A percentile compares a stretch with the other conserved stretches of the same genome.
Conservation (phyloP, 352 stramenopile species). For the Globisporangium perplexum region DNA sequence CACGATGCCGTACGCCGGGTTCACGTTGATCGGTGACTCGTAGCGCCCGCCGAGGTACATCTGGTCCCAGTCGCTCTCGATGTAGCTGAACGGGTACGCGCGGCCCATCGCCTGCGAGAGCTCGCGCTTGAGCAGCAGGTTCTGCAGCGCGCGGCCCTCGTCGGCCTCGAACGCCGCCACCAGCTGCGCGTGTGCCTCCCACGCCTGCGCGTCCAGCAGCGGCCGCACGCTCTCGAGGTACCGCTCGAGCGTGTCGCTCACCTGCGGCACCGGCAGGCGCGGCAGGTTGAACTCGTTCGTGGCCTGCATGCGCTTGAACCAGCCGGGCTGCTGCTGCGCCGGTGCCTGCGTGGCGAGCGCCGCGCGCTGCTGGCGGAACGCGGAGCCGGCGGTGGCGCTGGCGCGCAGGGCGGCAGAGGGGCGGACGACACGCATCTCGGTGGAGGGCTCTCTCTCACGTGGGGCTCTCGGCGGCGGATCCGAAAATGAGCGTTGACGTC, state of each 20-base stretch:
- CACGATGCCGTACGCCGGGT: constrained; percentile 82
- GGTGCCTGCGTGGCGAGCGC: constrained; percentile 14
- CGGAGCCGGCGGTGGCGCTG: no score
- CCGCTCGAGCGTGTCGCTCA: constrained; percentile 86
- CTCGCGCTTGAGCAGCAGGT: constrained; percentile 61
- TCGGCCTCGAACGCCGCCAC: constrained; percentile 46
- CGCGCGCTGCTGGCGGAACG: constrained; percentile 1
- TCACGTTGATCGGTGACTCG: constrained; percentile 89
- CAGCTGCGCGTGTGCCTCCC: constrained; percentile 56
- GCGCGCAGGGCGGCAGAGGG: constrained; percentile 1
- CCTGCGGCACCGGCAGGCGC: constrained; percentile 81
- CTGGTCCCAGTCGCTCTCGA: constrained; percentile 89
- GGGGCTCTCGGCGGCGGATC: background rate
- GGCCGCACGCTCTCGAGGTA: constrained; percentile 80
- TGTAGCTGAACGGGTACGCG: constrained; percentile 91
- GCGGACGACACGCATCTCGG: background rate
- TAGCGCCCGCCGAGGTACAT: constrained; percentile 90
- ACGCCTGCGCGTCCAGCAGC: constrained; percentile 63
- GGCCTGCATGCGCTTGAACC: constrained; percentile 68
- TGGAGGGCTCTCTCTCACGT: no score
- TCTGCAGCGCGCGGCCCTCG: constrained; percentile 56
- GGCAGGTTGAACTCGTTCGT: constrained; percentile 79
- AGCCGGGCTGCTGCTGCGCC: constrained; percentile 32
- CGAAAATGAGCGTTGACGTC: background rate
- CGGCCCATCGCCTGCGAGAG: constrained; percentile 70